phyloP scores from a whole-genome alignment of 805 yeast species.

The Saturnispora ahearnii region DNA sequence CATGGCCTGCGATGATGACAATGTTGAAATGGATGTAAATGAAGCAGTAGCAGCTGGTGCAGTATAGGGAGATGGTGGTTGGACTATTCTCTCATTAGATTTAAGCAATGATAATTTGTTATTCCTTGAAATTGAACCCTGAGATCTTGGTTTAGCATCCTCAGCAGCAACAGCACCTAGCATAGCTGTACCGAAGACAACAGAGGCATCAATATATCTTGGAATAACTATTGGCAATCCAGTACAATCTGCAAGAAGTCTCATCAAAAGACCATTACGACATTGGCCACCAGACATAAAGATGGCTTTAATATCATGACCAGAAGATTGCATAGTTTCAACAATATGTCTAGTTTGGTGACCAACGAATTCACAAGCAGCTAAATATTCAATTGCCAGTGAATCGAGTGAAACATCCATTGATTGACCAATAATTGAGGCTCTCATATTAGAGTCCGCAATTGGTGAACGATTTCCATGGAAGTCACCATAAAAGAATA shows the following conservation, averaged over 20 bases:
- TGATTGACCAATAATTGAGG: conserved; percentile 83
- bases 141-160: conserved; percentile 34
- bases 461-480: conserved; percentile 98
- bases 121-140: background rate
- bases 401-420: conserved; percentile 85
- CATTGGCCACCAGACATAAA: conserved; percentile 97
- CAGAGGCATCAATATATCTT: conserved; percentile 92
- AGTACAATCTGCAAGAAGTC: conserved; percentile 86
- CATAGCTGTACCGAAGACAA: conserved; percentile 91
- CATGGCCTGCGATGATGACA: conserved; percentile 28
- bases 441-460: conserved; percentile 90
- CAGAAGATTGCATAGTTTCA: conserved; percentile 70
- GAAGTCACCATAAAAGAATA: conserved; percentile 91
- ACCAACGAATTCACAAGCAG: conserved; percentile 94
- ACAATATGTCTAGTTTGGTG: conserved; percentile 95
- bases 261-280: conserved; percentile 80
- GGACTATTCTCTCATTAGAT: conserved; percentile 8
- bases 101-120: conserved; percentile 15
- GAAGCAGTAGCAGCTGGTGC: conserved; percentile 76
- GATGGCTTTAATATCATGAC: conserved; percentile 66
- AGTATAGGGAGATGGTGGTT: conserved; percentile 60
- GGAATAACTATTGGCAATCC: conserved; percentile 90
- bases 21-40: conserved; percentile 45
- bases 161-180: conserved; percentile 92
- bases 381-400: conserved; percentile 77